A percentile compares a stretch with the other conserved stretches of the same genome.
phyloP scores from a whole-genome alignment of 2,329 filamentous ascomycete genomes.

The Fusarium piperis region DNA sequence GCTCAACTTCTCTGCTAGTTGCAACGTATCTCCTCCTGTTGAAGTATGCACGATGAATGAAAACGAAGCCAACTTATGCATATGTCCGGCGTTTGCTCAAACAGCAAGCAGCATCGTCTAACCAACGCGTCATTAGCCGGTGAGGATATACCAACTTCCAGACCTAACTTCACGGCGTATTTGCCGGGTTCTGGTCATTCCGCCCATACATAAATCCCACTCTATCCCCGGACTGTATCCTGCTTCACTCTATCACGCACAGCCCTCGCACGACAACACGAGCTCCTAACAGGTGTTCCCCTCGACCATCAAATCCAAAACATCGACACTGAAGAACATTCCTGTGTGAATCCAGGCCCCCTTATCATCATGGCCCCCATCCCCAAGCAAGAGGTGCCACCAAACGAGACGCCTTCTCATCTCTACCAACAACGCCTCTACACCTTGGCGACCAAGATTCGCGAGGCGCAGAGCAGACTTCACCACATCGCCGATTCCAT shows the following conservation, averaged over 20 bases:
- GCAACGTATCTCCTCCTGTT: no score
- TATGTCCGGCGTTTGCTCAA: neutral
- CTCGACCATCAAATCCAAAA: neutral
- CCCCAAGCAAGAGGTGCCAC: neutral
- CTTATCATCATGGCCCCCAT: neutral
- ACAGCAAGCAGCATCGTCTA: neutral
- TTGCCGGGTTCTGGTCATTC: neutral
- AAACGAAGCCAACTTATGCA: neutral
- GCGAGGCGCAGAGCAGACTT: neutral
- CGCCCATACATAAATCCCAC: neutral
- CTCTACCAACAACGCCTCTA: neutral
- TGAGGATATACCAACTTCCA: neutral
- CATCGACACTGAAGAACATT: neutral
- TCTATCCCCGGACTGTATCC: no score
- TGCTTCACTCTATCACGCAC: neutral
- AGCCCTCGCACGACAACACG: neutral
- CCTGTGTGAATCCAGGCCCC: fast-evolving
- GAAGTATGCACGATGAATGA: neutral
- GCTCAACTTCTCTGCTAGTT: neutral
- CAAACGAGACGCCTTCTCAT: neutral
- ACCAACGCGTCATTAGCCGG: neutral
- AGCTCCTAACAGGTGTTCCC: neutral
- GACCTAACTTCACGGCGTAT: neutral
- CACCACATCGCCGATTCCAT: neutral
- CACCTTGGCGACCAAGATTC: neutral